Evolutionary conservation across 2,329 filamentous ascomycete genomes (phyloP), one percentile per base, ranked within the genome.

Genomic region (Lasiodiplodia gonubiensis): DNA sequence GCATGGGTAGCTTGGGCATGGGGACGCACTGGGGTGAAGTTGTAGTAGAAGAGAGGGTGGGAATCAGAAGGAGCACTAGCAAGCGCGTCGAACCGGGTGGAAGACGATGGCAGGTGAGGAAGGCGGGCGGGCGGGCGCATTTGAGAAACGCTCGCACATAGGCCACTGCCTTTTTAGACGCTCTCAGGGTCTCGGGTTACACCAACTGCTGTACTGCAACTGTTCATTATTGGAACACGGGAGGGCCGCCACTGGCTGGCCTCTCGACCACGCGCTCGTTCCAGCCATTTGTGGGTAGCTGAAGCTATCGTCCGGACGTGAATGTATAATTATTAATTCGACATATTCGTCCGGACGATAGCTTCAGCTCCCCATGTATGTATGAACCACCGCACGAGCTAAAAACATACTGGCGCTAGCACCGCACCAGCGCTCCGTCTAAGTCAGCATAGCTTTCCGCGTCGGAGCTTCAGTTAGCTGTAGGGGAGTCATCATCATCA

Each of bases 1-100:
- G 23, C 23, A 48, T 21, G 4, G 64, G 64, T 37, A 67, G 30
- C 30, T 57, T 67, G 35, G 64, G 64, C 64, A 67, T 67, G 46
- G 33, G 53, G n/a, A 12, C 53, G 16, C n/a, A 33, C n/a, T 16
- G 54, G 21, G 4, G 42, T 21, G 16, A 11, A 35, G 42, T 8
- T 21, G 33, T 14, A 8, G n/a, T n/a, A n/a, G 52, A 23, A 25
- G 53, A 25, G 33, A 18, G 25, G 37, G 52, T 46, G 14, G 37
- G 7, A 39, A 35, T 35, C 21, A 25, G 54, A 23, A 10, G 42
- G 33, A n/a, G 61, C 30, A 52, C 12, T 11, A 18, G 49, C 21
- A 16, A 23, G 30, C 30, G 61, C 33, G 49, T 37, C 33, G 21
- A 12, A 54, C 23, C 23, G 21, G 23, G 25, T 46, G 48, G 61